A percentile compares a stretch with the other conserved stretches of the same genome.
Evolutionary conservation across 164 flowering plant species (phyloP).

Genomic region (Malania oleifera): DNA sequence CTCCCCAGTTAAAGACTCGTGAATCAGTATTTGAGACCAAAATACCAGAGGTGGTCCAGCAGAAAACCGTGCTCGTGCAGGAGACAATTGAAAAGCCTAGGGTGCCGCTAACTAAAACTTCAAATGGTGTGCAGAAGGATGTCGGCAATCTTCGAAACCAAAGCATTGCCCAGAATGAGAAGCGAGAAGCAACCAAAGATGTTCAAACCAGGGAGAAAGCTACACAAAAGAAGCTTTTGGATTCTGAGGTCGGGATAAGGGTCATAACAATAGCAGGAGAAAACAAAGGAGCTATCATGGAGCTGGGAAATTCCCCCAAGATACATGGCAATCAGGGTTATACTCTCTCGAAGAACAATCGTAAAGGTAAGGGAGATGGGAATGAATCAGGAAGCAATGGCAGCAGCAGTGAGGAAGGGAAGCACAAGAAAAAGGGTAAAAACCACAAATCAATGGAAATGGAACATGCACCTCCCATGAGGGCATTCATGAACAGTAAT

Average conservation of each 20-base stretch:
- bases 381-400: slow-evolving; percentile 12
- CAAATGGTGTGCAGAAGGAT: too few species aligned
- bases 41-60: slow-evolving; percentile 32
- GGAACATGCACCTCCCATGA: slow-evolving; percentile 19
- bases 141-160: slow-evolving; percentile 6
- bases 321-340: slow-evolving; percentile 10
- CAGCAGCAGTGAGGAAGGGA: slow-evolving; percentile 22
- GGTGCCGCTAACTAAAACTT: too few species aligned
- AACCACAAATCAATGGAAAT: background rate
- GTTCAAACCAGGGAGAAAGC: slow-evolving; percentile 13
- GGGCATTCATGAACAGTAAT: slow-evolving; percentile 59
- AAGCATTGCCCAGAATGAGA: background rate
- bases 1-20: slow-evolving; percentile 29
- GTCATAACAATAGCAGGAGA: slow-evolving; percentile 72
- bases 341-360: slow-evolving; percentile 8
- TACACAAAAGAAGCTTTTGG: slow-evolving; percentile 18
- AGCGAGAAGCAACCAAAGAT: slow-evolving; percentile 9
- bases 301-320: slow-evolving; percentile 31
- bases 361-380: slow-evolving; percentile 4
- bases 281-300: slow-evolving; percentile 85
- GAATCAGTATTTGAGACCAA: slow-evolving; percentile 18
- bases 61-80: slow-evolving; percentile 43
- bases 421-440: slow-evolving; percentile 16
- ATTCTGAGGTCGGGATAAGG: slow-evolving; percentile 32
- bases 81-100: slow-evolving; percentile 23